Evolutionary conservation across 1,284 basidiomycete genomes (phyloP), one percentile per base, ranked within the genome.

Genomic region (Malassezia sympodialis): DNA sequence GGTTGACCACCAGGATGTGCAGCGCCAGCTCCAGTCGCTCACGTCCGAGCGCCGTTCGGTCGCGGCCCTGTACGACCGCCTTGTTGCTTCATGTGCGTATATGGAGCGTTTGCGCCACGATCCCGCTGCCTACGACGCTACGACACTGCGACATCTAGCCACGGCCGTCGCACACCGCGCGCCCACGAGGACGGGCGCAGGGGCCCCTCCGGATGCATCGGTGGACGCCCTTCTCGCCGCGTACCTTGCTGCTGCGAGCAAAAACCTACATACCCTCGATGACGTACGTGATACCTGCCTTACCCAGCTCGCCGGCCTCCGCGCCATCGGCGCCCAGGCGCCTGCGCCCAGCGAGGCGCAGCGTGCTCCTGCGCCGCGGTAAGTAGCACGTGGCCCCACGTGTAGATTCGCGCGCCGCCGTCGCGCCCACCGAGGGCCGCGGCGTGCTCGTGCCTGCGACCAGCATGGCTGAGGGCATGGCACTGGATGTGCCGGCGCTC

Each of bases 41-140:
- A 84, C 86, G 47, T 86, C 88, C 4, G 90, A 96, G 76, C 81
- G 89, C 59, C 88, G 89, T 48, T 90, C 91, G 8, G 85, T 96
- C 49, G 85, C 88, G 68, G 94, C 94, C 89, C 79, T 96, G 56
- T 83, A 90, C 63, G 88, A 93, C 65, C 82, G 90, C 49, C 87
- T 96, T 51, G 66, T 83, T 40, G 77, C 89, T 1, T 80, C 96
- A 6, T 82, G 87, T 14, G 81, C 84, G 72, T 96, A 96, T 75
- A 41, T 60, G 4, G 41, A 41, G 12, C 26, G 42, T 27, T 44
- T 57, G 12, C 24, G 26, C 11, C 17, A 15, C 3, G 58, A 55
- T 8, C 19, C n/a, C 7, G 1, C 23, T 2, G 43, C 49, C 1
- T 42, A 43, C 23, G 47, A 60, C 76, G 82, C 89, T 65, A 80